A percentile compares a stretch with the other conserved stretches of the same genome.
phyloP scores from a whole-genome alignment of 208 protist species.

The Leishmania amazonensis region DNA sequence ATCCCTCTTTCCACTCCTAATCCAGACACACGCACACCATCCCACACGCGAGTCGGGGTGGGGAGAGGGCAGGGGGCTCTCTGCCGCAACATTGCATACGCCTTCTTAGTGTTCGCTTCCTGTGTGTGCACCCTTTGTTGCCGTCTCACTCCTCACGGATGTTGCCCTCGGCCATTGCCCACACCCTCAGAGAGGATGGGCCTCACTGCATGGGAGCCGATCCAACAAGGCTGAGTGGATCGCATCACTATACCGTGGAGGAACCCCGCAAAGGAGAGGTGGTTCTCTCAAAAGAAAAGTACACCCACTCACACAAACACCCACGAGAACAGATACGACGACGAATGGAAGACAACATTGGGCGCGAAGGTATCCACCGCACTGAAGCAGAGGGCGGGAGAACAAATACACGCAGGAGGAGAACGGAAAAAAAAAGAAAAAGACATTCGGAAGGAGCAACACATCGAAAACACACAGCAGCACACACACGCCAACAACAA shows the following conservation, averaged over 20 bases:
- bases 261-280: neutral
- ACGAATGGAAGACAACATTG: neutral
- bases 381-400: neutral
- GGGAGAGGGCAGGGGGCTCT: neutral
- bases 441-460: too few species aligned
- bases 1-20: neutral
- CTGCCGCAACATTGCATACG: neutral
- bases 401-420: neutral
- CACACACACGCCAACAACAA: neutral
- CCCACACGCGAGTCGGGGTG: neutral
- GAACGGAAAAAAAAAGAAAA: too few species aligned
- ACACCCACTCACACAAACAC: too few species aligned
- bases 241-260: neutral
- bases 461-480: neutral
- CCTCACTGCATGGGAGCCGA: neutral
- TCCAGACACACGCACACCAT: neutral
- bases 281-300: neutral
- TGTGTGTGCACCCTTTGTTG: neutral
- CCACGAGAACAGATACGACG: neutral
- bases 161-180: neutral
- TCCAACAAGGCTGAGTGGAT: neutral
- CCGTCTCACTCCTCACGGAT: neutral
- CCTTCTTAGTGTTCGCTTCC: neutral
- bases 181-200: neutral
- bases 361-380: neutral